phyloP scores from a whole-genome alignment of 768 basidiomycete species.

The Trametes coccinea region DNA sequence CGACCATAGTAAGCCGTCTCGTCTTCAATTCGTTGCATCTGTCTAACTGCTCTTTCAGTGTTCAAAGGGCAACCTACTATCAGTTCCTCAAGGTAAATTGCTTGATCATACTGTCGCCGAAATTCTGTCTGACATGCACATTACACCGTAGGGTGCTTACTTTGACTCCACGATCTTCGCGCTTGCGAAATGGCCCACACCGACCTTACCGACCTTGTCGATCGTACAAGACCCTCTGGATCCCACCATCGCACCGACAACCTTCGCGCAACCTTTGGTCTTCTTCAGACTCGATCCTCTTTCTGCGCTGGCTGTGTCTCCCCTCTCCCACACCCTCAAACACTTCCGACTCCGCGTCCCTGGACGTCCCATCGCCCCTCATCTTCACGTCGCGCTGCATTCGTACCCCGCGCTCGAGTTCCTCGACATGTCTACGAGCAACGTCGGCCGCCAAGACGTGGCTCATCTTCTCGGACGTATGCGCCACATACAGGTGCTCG shows the following conservation, averaged over 20 bases:
- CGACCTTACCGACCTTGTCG: conserved; percentile 48
- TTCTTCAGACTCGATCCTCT: conserved; percentile 74
- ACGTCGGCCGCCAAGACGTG: conserved; percentile 53
- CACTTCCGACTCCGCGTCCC: conserved; percentile 75
- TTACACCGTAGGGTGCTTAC: conserved; percentile 62
- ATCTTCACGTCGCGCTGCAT: conserved; percentile 33
- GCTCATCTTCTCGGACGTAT: conserved; percentile 55
- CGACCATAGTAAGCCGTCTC: conserved; percentile 69
- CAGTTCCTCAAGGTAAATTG: conserved; percentile 70
- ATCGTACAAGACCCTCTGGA: conserved; percentile 68
- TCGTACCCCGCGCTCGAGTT: conserved; percentile 52
- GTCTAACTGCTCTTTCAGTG: conserved; percentile 39
- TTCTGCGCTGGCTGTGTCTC: conserved; percentile 45
- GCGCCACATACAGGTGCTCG: conserved; percentile 55
- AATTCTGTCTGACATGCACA: no score
- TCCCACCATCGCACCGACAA: conserved; percentile 36
- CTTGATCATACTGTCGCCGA: no score
- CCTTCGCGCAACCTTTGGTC: conserved; percentile 85
- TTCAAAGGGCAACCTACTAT: conserved; percentile 74
- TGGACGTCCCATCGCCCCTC: conserved; percentile 52
- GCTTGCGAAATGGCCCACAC: conserved; percentile 62
- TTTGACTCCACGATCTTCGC: conserved; percentile 72
- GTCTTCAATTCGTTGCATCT: not conserved
- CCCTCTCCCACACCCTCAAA: conserved; percentile 44
- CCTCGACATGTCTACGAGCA: conserved; percentile 78